A percentile compares a stretch with the other conserved stretches of the same genome.
Evolutionary conservation across 306 rosid species (phyloP).

Genomic region (Gastrolobium villosum): DNA sequence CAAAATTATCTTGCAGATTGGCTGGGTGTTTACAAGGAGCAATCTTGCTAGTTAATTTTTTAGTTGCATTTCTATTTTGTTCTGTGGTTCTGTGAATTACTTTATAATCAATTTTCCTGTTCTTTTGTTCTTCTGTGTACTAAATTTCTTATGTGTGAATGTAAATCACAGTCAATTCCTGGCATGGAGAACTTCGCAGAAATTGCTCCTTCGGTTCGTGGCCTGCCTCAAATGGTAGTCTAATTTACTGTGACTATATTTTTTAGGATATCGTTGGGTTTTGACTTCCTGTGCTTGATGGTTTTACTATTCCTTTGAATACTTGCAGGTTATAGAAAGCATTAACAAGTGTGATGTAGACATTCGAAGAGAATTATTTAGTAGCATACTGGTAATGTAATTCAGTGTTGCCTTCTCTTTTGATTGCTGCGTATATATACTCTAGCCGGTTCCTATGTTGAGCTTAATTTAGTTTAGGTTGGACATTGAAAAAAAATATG

Average conservation of each 20-base stretch:
- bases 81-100: conserved; percentile 21
- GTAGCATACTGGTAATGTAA: conserved; percentile 89
- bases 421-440: background rate
- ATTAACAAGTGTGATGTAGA: conserved; percentile 96
- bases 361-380: conserved; percentile 95
- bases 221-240: conserved; percentile 94
- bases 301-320: conserved; percentile 38
- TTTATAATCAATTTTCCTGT: conserved; percentile 6
- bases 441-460: conserved; percentile 32
- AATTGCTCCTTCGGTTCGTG: conserved; percentile 75
- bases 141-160: conserved; percentile 33
- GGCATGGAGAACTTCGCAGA: conserved; percentile 90
- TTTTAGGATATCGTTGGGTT: background rate
- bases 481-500: background rate
- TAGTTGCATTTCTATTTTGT: conserved; percentile 14
- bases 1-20: background rate
- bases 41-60: background rate
- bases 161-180: conserved; percentile 80
- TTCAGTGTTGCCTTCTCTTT: conserved; percentile 32
- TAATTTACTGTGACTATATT: conserved; percentile 28
- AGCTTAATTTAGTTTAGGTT: conserved; percentile 23
- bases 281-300: conserved; percentile 40
- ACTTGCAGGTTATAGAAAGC: conserved; percentile 90
- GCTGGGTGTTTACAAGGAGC: background rate
- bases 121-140: conserved; percentile 24